Evolutionary conservation across 2,329 filamentous ascomycete species (phyloP).

Genomic region (Fusarium concolor): DNA sequence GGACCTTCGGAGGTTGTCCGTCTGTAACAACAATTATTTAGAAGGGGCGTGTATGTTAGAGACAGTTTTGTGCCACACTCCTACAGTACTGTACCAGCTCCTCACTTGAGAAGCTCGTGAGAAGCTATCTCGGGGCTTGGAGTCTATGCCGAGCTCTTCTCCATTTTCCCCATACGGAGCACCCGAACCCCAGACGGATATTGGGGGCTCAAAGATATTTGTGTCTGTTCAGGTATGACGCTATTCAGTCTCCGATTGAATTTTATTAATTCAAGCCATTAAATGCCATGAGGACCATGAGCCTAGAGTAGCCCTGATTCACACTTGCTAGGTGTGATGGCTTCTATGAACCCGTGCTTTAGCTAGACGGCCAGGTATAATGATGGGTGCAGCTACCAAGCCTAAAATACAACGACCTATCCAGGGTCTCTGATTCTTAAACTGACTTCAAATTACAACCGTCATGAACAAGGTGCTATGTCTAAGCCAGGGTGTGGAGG

Average conservation of each 20-base stretch:
- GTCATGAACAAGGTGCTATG: conserved; percentile 16
- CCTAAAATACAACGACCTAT: background rate
- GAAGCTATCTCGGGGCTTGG: conserved; percentile 24
- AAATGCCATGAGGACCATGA: conserved; percentile 2
- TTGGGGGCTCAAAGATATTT: conserved; percentile 13
- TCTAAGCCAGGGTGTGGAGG: conserved; percentile 8
- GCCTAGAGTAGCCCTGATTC: background rate
- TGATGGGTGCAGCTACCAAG: conserved; percentile 15
- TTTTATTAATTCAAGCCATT: background rate
- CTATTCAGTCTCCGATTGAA: background rate
- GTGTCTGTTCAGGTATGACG: background rate
- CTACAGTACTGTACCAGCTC: background rate
- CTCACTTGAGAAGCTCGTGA: conserved; percentile 15
- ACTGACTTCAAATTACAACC: conserved; percentile 3
- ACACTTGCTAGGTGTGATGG: background rate
- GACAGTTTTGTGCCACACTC: conserved; percentile 20
- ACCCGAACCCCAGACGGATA: conserved; percentile 23
- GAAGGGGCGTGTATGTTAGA: conserved; percentile 22
- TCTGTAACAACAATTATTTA: conserved; percentile 18
- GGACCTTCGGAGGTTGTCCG: conserved; percentile 38
- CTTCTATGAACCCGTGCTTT: background rate
- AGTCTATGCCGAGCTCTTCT: conserved; percentile 17
- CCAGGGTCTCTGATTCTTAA: conserved; percentile 4
- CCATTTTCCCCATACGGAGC: conserved; percentile 13
- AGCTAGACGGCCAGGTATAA: background rate